A percentile compares a stretch with the other conserved stretches of the same genome.
Evolutionary conservation across 495 filamentous ascomycete genomes (phyloP).

Genomic region (Trypethelium eluteriae): DNA sequence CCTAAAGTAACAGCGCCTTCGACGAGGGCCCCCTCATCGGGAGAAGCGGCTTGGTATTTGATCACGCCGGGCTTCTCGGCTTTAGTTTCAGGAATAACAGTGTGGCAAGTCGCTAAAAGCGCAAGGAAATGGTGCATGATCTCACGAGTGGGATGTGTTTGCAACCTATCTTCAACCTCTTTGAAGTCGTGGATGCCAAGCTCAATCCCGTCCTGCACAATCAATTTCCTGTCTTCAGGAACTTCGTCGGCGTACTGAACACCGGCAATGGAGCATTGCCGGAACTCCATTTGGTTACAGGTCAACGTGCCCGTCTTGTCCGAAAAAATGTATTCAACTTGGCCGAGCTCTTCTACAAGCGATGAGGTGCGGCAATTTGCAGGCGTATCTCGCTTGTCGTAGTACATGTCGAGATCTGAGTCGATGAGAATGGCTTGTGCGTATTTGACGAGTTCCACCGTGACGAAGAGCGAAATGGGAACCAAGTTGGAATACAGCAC

Average conservation of each 20-base stretch:
- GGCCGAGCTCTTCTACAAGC: conserved; percentile 92
- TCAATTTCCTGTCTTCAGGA: conserved; percentile 81
- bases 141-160: conserved; percentile 26
- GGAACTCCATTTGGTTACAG: conserved; percentile 99
- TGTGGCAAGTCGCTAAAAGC: conserved; percentile 87
- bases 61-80: conserved; percentile 70
- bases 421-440: conserved; percentile 96
- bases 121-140: conserved; percentile 86
- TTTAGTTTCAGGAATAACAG: conserved; percentile 85
- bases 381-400: conserved; percentile 89
- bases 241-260: conserved; percentile 92
- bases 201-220: conserved; percentile 61
- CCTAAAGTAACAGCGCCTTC: conserved; percentile 81
- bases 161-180: conserved; percentile 46
- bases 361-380: conserved; percentile 93
- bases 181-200: conserved; percentile 85
- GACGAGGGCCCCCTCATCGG: conserved; percentile 93
- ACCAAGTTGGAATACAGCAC: conserved; percentile 96
- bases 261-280: conserved; percentile 84
- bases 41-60: conserved; percentile 96
- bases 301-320: conserved; percentile 99
- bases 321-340: conserved; percentile 98
- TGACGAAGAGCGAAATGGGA: conserved; percentile 96
- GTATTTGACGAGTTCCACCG: conserved; percentile 96
- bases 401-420: conserved; percentile 95